Evolutionary conservation across 495 filamentous ascomycete species (phyloP).

Genomic region (Xanthoparmelia taractica): DNA sequence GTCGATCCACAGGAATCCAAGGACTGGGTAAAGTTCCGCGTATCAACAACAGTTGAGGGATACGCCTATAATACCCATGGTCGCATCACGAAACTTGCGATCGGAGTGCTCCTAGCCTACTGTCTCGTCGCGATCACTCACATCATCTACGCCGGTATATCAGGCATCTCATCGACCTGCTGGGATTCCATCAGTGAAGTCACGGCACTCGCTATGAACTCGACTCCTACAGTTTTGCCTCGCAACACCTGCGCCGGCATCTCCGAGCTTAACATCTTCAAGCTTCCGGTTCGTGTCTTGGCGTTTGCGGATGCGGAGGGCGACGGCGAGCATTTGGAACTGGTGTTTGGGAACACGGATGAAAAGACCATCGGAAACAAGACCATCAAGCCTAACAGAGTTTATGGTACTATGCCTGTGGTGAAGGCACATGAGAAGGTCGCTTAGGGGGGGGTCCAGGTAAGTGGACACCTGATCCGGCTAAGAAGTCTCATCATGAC

Average conservation of each 20-base stretch:
- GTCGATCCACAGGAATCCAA: conserved; percentile 14
- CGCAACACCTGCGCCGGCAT: conserved; percentile 24
- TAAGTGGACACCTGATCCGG: too few relatives aligned
- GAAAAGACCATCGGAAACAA: conserved; percentile 3
- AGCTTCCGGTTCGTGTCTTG: conserved; percentile 18
- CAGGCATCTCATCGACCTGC: conserved; percentile 18
- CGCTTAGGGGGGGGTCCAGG: background rate
- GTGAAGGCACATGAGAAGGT: background rate
- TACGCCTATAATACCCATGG: conserved; percentile 19
- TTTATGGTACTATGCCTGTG: conserved; percentile 16
- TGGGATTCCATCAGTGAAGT: conserved; percentile 24
- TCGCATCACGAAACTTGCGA: conserved; percentile 12
- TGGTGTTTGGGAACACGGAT: conserved; percentile 17
- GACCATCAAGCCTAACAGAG: conserved; percentile 19
- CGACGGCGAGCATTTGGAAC: conserved; percentile 21
- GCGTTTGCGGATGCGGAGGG: conserved; percentile 12
- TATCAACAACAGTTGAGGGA: conserved; percentile 15
- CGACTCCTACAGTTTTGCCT: conserved; percentile 12
- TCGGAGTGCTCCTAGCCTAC: conserved; percentile 13
- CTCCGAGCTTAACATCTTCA: conserved; percentile 19
- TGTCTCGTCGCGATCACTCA: conserved; percentile 15
- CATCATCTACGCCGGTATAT: conserved; percentile 16
- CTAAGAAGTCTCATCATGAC: too few relatives aligned
- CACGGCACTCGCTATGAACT: conserved; percentile 22
- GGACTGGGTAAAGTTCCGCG: conserved; percentile 19